Evolutionary conservation across 2,329 filamentous ascomycete genomes (phyloP), one percentile per base, ranked within the genome.

Genomic region (Clathrospora elynae): DNA sequence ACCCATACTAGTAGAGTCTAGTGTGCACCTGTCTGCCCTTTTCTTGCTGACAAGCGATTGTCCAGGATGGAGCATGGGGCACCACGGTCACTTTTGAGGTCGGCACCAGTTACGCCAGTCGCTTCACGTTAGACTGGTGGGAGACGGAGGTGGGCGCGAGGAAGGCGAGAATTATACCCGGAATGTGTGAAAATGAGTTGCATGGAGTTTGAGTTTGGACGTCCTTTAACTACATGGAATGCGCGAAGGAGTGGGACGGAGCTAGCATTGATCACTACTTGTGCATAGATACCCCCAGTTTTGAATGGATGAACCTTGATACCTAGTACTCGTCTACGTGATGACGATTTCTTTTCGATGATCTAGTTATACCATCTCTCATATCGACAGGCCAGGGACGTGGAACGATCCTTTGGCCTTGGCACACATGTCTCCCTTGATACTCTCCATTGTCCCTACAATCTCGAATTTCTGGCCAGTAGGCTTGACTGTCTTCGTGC

Each of bases 341-440:
- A n/a, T n/a, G n/a, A n/a, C n/a, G n/a, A n/a, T n/a, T n/a, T n/a
- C n/a, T n/a, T n/a, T n/a, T n/a, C n/a, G n/a, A n/a, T n/a, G n/a
- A n/a, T n/a, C n/a, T n/a, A n/a, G n/a, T n/a, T n/a, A n/a, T n/a
- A n/a, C n/a, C n/a, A n/a, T n/a, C n/a, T n/a, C n/a, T n/a, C n/a
- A n/a, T n/a, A n/a, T n/a, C n/a, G n/a, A n/a, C n/a, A n/a, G n/a
- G n/a, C n/a, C n/a, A n/a, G n/a, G n/a, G n/a, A n/a, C n/a, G n/a
- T n/a, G n/a, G n/a, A 60, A 68, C 16, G 56, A 57, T 3, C 61
- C 66, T 37, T 65, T 78, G 0, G 82, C 83, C 59, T 80, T 77
- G 0, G 85, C 83, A 56, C 76, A 82, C 7, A 83, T 63, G 20
- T 67, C 70, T 4, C 83, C 85, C n/a, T 76, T 71, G 14, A 78